Evolutionary conservation across 1,139 yeast genomes (phyloP).

Genomic region (Suhomyces bokatorum): DNA sequence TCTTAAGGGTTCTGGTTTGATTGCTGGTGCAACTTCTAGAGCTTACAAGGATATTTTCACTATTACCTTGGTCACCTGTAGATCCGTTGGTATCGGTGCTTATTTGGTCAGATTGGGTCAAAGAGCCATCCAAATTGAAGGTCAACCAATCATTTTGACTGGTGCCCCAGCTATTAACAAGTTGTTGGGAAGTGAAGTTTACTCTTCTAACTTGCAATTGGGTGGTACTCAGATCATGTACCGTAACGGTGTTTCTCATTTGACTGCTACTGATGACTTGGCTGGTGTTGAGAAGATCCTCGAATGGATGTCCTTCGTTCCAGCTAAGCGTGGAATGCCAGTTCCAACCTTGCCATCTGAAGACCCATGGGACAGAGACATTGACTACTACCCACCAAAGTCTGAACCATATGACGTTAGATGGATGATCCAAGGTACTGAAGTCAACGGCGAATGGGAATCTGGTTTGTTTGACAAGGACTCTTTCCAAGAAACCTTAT

Average conservation of each 20-base stretch:
- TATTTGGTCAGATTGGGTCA: slow-evolving; percentile 96
- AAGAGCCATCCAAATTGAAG: slow-evolving; percentile 97
- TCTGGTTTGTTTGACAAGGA: slow-evolving; percentile 86
- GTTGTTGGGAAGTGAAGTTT: slow-evolving; percentile 93
- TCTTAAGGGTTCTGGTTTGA: slow-evolving; percentile 94
- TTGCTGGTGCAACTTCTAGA: slow-evolving; percentile 97
- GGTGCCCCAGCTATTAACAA: slow-evolving; percentile 99
- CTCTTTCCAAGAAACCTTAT: slow-evolving; percentile 95
- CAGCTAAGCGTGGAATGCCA: slow-evolving; percentile 86
- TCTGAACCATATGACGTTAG: slow-evolving; percentile 86
- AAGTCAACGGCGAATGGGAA: slow-evolving; percentile 67
- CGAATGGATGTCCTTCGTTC: slow-evolving; percentile 96
- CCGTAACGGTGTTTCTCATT: slow-evolving; percentile 94
- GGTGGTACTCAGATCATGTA: slow-evolving; percentile 99
- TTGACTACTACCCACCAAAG: slow-evolving; percentile 75
- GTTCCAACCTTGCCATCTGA: slow-evolving; percentile 84
- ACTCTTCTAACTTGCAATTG: slow-evolving; percentile 91
- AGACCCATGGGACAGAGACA: slow-evolving; percentile 92
- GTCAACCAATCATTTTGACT: slow-evolving; percentile 95
- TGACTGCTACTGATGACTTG: slow-evolving; percentile 92
- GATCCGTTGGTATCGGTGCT: slow-evolving; percentile 99
- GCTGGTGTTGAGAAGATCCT: slow-evolving; percentile 95
- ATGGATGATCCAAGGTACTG: slow-evolving; percentile 89
- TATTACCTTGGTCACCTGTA: slow-evolving; percentile 91
- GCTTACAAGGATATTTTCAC: slow-evolving; percentile 98